Conservation (phyloP, 257 asterid species). For the Phtheirospermum japonicum region DNA sequence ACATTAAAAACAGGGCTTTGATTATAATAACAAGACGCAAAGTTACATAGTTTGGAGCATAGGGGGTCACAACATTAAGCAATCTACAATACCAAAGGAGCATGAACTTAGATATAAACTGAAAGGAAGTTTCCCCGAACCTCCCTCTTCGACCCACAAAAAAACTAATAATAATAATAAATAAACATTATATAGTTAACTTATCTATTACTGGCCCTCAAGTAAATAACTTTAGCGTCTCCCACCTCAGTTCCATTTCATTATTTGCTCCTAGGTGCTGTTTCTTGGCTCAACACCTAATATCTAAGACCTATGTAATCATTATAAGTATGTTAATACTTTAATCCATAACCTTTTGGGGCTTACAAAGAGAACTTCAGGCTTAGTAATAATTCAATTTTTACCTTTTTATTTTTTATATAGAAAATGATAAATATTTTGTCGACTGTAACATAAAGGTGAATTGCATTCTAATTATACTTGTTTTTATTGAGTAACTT, state of each 20-base stretch:
- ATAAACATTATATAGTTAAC: not conserved
- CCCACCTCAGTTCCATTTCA: too few relatives aligned
- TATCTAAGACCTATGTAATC: not conserved
- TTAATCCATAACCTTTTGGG: conserved; percentile 1
- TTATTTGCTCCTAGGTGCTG: too few relatives aligned
- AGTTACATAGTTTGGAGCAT: not conserved
- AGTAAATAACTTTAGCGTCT: too few relatives aligned
- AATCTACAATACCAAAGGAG: not conserved
- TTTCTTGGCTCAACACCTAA: not conserved
- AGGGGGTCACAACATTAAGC: conserved; percentile 3
- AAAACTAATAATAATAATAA: not conserved
- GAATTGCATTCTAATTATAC: not conserved
- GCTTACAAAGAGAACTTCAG: not conserved
- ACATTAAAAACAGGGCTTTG: conserved; percentile 1
- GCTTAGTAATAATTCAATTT: not conserved
- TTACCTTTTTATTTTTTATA: not conserved
- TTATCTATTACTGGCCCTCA: not conserved
- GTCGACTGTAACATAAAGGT: not conserved
- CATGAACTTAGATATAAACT: not conserved
- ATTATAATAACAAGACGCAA: conserved; percentile 10
- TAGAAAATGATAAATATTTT: not conserved
- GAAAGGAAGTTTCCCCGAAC: not conserved
- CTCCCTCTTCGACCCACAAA: not conserved
- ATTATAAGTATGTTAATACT: not conserved
- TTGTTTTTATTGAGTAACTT: not conserved